phyloP scores from a whole-genome alignment of 2,329 filamentous ascomycete species.

The Fusarium avenaceum region DNA sequence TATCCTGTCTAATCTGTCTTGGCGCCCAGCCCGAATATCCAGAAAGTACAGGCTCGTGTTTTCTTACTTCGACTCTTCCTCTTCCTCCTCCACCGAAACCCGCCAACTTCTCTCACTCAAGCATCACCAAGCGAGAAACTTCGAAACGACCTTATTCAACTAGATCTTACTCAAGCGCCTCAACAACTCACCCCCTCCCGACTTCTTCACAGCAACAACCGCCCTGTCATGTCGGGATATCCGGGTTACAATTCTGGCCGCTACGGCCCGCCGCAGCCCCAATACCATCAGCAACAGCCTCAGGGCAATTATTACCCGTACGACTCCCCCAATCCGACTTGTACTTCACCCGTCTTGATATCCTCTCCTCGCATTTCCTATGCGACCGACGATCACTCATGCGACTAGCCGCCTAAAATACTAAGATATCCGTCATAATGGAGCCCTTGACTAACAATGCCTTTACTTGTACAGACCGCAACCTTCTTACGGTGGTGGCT shows the following conservation, averaged over 20 bases:
- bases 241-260: constrained; percentile 67
- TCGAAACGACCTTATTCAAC: constrained; percentile 4
- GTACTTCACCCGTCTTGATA: constrained; percentile 23
- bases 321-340: constrained; percentile 46
- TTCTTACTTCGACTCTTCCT: constrained; percentile 27
- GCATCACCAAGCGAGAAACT: constrained; percentile 14
- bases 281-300: constrained; percentile 48
- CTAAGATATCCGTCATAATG: constrained; percentile 13
- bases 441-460: constrained; percentile 40
- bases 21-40: constrained; percentile 40
- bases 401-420: constrained; percentile 13
- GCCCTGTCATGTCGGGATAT: constrained; percentile 71
- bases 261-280: constrained; percentile 54
- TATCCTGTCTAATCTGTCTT: constrained; percentile 37
- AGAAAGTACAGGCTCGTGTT: constrained; percentile 18
- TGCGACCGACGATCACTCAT: constrained; percentile 22
- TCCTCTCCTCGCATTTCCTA: constrained; percentile 30
- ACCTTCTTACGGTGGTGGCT: constrained; percentile 62
- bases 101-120: constrained; percentile 17
- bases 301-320: constrained; percentile 66
- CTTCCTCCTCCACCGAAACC: constrained; percentile 26
- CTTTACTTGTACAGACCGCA: constrained; percentile 54
- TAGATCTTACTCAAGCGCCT: background rate
- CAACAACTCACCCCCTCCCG: constrained; percentile 2
- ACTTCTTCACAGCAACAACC: constrained; percentile 1